Evolutionary conservation across 2,329 filamentous ascomycete genomes (phyloP), one percentile per base, ranked within the genome.

Genomic region (Penicillium sumatraense): DNA sequence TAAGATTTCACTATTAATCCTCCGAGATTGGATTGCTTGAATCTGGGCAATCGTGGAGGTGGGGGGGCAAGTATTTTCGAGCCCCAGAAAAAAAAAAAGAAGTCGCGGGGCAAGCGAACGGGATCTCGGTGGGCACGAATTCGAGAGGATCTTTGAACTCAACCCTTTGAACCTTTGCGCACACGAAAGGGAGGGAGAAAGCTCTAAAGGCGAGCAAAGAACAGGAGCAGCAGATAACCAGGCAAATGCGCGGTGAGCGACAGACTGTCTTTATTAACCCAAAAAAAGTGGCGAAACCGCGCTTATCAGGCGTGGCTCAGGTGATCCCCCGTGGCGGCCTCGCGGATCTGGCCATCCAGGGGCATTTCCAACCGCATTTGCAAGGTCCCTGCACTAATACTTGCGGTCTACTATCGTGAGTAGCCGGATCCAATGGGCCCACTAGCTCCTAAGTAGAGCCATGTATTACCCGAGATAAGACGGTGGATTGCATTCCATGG

Each of bases 251-350:
- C n/a, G n/a, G n/a, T n/a, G n/a, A n/a, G n/a, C n/a, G n/a, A n/a
- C n/a, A n/a, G n/a, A n/a, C n/a, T n/a, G n/a, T n/a, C n/a, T n/a
- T n/a, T 24, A 46, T 31, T 46, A 38, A 21, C 31, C n/a, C 6
- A 16, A 33, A 58, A 49, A 60, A 59, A 44, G 58, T 63, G 62
- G 60, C 60, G 53, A 60, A 57, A 48, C 18, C 44, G 56, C 49
- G 53, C 58, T 60, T 63, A 65, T 64, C 59, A 36, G 60, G 53
- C 16, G 51, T 49, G 36, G 40, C 57, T 64, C 62, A 64, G 60
- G 62, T 62, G 62, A 63, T n/a, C 16, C 55, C 33, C 35, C 35
- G 18, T 33, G 23, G 29, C 13, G 54, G 60, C 62, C 57, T 66
- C 46, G 56, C 29, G 53, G 51, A 66, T 63, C 56, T 59, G 63